Evolutionary conservation across 768 basidiomycete genomes (phyloP).

Genomic region (Pholiota microspora): DNA sequence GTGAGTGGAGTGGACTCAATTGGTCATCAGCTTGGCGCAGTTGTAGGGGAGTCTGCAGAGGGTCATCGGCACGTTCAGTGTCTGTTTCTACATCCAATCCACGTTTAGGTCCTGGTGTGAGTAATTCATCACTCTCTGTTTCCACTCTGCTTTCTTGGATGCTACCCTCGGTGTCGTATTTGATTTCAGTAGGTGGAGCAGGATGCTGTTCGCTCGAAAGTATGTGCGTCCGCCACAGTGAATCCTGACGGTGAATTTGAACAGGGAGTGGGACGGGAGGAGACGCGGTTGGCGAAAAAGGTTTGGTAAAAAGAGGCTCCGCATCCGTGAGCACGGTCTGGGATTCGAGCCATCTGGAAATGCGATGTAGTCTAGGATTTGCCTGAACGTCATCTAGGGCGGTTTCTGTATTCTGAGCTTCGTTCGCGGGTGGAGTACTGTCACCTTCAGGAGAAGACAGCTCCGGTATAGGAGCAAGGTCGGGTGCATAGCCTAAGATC

Average conservation of each 20-base stretch:
- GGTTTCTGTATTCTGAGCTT: background rate
- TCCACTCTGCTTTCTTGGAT: background rate
- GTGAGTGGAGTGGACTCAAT: background rate
- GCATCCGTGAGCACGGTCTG: conserved; percentile 12
- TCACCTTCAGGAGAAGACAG: conserved; percentile 24
- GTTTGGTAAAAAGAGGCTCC: conserved; percentile 18
- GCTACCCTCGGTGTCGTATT: background rate
- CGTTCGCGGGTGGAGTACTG: conserved; percentile 10
- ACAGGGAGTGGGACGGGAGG: conserved; percentile 10
- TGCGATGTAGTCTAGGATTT: background rate
- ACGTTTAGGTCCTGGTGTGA: background rate
- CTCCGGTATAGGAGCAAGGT: conserved; percentile 30
- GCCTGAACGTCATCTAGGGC: background rate
- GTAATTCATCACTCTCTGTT: conserved; percentile 10
- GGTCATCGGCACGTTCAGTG: conserved; percentile 20
- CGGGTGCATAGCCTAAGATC: conserved; percentile 20
- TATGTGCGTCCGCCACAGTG: conserved; percentile 15
- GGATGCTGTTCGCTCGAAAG: conserved; percentile 10
- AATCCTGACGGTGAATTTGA: conserved; percentile 17
- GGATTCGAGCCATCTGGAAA: conserved; percentile 18
- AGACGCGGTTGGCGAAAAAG: conserved; percentile 18
- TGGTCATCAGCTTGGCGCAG: background rate
- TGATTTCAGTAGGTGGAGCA: background rate
- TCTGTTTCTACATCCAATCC: background rate
- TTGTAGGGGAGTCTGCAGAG: conserved; percentile 20